Conservation (phyloP, 768 basidiomycete species). For the Artomyces pyxidatus region DNA sequence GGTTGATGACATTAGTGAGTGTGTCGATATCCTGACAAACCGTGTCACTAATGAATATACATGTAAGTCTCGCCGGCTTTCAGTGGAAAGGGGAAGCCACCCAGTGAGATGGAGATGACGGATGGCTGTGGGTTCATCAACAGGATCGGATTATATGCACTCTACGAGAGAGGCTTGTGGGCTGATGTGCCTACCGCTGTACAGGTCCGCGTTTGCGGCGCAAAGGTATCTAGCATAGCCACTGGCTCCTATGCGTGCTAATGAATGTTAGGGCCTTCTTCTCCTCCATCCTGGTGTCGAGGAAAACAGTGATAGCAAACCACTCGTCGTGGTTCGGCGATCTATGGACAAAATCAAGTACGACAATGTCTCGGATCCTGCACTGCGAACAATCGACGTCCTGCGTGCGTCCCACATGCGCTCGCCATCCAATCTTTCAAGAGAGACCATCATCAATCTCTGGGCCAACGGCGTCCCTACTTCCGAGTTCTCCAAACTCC, state of each 20-base stretch:
- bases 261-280: constrained; percentile 20
- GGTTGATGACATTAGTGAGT: constrained; percentile 43
- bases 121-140: constrained; percentile 74
- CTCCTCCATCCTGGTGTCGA: constrained; percentile 18
- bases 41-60: background rate
- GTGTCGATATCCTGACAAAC: background rate
- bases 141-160: constrained; percentile 32
- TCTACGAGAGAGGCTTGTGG: constrained; percentile 17
- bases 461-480: constrained; percentile 53
- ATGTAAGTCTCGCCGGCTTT: constrained; percentile 20
- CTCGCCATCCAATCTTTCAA: constrained; percentile 38
- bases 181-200: constrained; percentile 20
- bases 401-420: constrained; percentile 43
- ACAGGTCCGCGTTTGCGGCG: constrained; percentile 23
- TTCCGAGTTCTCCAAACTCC: constrained; percentile 27
- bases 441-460: constrained; percentile 56
- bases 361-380: constrained; percentile 27
- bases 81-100: constrained; percentile 15
- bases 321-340: constrained; percentile 21
- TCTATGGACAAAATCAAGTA: constrained; percentile 31
- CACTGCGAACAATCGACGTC: constrained; percentile 44
- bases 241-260: background rate
- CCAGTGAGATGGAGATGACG: constrained; percentile 38
- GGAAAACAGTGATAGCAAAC: constrained; percentile 5
- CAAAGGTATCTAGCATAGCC: constrained; percentile 16